Percentiles rank a stretch among this genome's conserved stretches.
Conservation (phyloP, 2,329 filamentous ascomycete genomes). For the Aotearoamyces nothofagi region DNA sequence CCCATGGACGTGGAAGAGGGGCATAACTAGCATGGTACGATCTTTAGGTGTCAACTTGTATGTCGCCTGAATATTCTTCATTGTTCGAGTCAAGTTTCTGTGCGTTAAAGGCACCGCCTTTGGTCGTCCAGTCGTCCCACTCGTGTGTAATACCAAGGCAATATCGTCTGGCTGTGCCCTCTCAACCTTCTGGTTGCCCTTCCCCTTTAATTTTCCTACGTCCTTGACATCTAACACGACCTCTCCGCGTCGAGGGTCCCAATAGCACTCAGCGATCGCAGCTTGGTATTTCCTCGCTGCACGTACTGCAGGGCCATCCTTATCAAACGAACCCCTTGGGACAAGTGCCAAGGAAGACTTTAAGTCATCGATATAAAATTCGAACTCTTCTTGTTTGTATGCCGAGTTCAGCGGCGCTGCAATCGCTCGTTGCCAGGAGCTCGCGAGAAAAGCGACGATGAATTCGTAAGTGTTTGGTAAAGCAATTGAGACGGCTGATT, state of each 20-base stretch:
- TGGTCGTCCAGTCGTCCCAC: constrained; percentile 70
- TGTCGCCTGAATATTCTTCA: constrained; percentile 69
- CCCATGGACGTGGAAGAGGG: constrained; percentile 83
- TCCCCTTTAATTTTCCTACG: constrained; percentile 45
- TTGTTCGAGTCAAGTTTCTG: constrained; percentile 65
- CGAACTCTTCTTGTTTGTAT: constrained; percentile 82
- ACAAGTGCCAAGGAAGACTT: constrained; percentile 67
- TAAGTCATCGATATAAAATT: constrained; percentile 83
- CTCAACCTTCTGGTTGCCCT: constrained; percentile 29
- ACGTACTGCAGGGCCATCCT: constrained; percentile 55
- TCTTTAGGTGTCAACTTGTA: constrained; percentile 58
- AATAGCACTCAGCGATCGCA: constrained; percentile 78
- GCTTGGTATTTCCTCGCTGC: constrained; percentile 68
- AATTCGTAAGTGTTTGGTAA: constrained; percentile 79
- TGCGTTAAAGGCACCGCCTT: constrained; percentile 78
- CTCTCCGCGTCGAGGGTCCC: constrained; percentile 46
- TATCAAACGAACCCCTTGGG: constrained; percentile 51
- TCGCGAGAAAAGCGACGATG: constrained; percentile 74
- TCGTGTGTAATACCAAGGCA: constrained; percentile 71
- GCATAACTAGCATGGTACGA: constrained; percentile 79
- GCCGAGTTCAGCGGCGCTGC: constrained; percentile 78
- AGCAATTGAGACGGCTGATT: constrained; percentile 67
- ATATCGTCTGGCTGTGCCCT: constrained; percentile 59
- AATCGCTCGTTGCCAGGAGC: constrained; percentile 69
- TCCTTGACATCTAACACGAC: constrained; percentile 70